These are phyloP conservation scores for Diplodia seriata DNA, from an alignment of 2,329 filamentous ascomycete species.

Conservation along the genomic window DNA sequence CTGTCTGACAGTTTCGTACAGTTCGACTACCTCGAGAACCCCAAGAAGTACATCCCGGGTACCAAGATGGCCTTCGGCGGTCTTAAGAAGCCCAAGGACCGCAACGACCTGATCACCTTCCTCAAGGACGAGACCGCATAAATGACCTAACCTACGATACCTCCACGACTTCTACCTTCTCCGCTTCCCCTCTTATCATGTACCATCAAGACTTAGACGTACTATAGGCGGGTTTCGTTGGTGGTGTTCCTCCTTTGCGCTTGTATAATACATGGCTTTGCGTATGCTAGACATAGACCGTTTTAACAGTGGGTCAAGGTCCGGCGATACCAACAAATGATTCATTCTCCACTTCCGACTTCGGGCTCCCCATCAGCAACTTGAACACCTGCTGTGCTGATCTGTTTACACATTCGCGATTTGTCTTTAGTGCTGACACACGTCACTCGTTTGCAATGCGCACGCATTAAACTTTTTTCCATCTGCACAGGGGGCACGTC, in stretches of 20 bases:
- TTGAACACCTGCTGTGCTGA: conserved; percentile 11
- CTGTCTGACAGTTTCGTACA: conserved; percentile 46
- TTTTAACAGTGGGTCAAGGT: conserved; percentile 30
- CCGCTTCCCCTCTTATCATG: conserved; percentile 41
- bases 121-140: conserved; percentile 75
- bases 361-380: conserved; percentile 10
- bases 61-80: conserved; percentile 99
- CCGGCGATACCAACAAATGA: conserved; percentile 30
- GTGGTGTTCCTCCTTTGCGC: conserved; percentile 25
- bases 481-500: conserved; percentile 12
- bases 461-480: conserved; percentile 19
- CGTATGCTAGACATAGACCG: conserved; percentile 32
- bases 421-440: conserved; percentile 22
- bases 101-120: conserved; percentile 96
- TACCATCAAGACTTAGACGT: conserved; percentile 51
- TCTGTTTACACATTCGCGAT: conserved; percentile 25
- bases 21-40: conserved; percentile 99
- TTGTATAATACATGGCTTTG: conserved; percentile 32
- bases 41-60: conserved; percentile 99
- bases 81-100: conserved; percentile 99
- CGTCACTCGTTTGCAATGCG: conserved; percentile 16
- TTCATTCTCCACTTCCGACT: conserved; percentile 32
- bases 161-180: conserved; percentile 31
- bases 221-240: conserved; percentile 41
- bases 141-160: conserved; percentile 51